A percentile compares a stretch with the other conserved stretches of the same genome.
Evolutionary conservation across 495 filamentous ascomycete species (phyloP).

Genomic region (Talaromyces adpressus): DNA sequence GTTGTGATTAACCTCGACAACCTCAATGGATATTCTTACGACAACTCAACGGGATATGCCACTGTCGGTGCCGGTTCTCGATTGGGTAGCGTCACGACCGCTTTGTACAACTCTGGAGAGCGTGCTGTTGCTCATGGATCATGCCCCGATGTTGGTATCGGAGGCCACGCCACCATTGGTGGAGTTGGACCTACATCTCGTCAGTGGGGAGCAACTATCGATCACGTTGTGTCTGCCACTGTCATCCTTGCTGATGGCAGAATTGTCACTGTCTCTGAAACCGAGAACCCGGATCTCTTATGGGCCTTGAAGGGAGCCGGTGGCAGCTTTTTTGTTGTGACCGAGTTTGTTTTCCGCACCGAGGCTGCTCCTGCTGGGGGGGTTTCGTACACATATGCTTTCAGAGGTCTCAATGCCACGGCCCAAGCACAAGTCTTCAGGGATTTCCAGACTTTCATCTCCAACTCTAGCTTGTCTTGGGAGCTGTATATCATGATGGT

Average conservation of each 20-base stretch:
- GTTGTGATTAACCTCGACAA: conserved; percentile 39
- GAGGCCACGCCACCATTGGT: conserved; percentile 68
- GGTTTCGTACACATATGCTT: conserved; percentile 29
- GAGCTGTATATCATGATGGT: conserved; percentile 39
- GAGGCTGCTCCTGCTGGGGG: conserved; percentile 23
- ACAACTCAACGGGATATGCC: conserved; percentile 48
- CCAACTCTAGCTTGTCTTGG: conserved; percentile 40
- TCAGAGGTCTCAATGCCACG: conserved; percentile 27
- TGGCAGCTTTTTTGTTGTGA: conserved; percentile 37
- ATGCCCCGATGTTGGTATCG: conserved; percentile 60
- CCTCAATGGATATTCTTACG: conserved; percentile 44
- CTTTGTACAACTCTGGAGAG: conserved; percentile 52
- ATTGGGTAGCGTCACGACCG: conserved; percentile 52
- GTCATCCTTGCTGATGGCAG: conserved; percentile 57
- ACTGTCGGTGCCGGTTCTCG: conserved; percentile 58
- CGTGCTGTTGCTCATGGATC: conserved; percentile 63
- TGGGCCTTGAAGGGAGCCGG: conserved; percentile 46
- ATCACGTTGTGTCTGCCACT: conserved; percentile 51
- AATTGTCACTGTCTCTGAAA: conserved; percentile 30
- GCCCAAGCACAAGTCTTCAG: conserved; percentile 27
- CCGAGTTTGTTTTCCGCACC: conserved; percentile 38
- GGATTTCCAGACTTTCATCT: conserved; percentile 30
- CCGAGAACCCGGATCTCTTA: conserved; percentile 40
- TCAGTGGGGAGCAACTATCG: conserved; percentile 57
- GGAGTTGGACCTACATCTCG: conserved; percentile 58